Evolutionary conservation across 106 monocot genomes (phyloP).

Genomic region (Vanilla planifolia): DNA sequence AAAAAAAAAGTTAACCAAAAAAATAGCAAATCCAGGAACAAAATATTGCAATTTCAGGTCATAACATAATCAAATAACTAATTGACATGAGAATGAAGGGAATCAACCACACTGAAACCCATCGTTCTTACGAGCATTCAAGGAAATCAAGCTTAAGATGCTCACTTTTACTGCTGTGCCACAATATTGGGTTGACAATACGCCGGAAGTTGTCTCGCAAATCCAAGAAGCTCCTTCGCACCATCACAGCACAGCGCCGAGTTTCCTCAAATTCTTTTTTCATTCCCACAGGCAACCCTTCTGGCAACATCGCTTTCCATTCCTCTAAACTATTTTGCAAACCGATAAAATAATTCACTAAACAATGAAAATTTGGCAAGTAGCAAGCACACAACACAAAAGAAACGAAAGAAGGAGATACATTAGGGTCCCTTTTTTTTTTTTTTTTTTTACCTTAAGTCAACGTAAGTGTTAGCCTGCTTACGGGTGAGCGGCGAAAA

Average conservation of each 20-base stretch:
- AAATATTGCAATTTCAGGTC: background rate
- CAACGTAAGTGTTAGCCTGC: constrained; percentile 63
- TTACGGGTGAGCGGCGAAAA: constrained; percentile 33
- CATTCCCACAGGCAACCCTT: constrained; percentile 82
- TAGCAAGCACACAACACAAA: too few species aligned
- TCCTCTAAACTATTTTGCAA: constrained; percentile 67
- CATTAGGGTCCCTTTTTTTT: too few species aligned
- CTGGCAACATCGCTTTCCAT: constrained; percentile 75
- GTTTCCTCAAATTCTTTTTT: constrained; percentile 94
- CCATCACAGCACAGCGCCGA: constrained; percentile 77
- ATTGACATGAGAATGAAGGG: background rate
- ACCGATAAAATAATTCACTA: background rate
- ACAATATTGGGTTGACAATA: constrained; percentile 46
- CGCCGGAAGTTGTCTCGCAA: constrained; percentile 85
- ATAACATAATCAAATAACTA: too few species aligned
- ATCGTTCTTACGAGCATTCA: too few species aligned
- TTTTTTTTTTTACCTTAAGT: constrained; percentile 77
- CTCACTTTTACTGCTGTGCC: constrained; percentile 53
- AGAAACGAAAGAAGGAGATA: background rate
- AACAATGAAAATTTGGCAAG: too few species aligned
- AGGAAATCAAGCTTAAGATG: background rate
- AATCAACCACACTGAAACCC: background rate
- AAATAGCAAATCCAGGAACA: background rate
- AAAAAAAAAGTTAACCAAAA: background rate
- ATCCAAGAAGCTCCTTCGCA: constrained; percentile 86